Conservation (phyloP, 1,139 yeast genomes). For the Blastobotrys persicus region DNA sequence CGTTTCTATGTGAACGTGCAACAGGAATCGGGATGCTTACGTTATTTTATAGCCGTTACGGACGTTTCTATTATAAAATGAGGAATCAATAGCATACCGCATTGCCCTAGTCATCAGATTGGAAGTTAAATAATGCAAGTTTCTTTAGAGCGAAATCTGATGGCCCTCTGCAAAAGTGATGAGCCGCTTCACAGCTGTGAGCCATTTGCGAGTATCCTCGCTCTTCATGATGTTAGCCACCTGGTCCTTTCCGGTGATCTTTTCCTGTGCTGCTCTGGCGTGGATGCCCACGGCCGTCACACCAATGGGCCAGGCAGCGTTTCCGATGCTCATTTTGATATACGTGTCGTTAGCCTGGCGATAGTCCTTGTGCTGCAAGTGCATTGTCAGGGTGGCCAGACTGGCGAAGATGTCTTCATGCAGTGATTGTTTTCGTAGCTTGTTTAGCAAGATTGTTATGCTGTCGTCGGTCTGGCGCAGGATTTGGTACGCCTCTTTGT, state of each 20-base stretch:
- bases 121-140: not conserved
- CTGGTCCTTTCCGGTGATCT: conserved; percentile 38
- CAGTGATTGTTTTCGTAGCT: conserved; percentile 51
- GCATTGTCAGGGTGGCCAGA: conserved; percentile 57
- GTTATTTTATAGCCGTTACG: too few species aligned
- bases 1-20: too few species aligned
- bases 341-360: conserved; percentile 66
- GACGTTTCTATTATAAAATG: too few species aligned
- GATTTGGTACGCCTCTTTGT: conserved; percentile 29
- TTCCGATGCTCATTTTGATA: conserved; percentile 76
- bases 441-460: conserved; percentile 58
- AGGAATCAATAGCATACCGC: too few species aligned
- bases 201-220: conserved; percentile 75
- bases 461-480: conserved; percentile 58
- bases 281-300: conserved; percentile 79
- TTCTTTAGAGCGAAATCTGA: not conserved
- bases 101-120: too few species aligned
- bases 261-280: conserved; percentile 58
- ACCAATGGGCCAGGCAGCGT: conserved; percentile 93
- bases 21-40: too few species aligned
- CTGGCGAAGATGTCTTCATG: conserved; percentile 50
- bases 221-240: conserved; percentile 76
- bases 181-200: conserved; percentile 67
- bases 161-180: conserved; percentile 53
- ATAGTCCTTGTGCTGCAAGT: conserved; percentile 55